Conservation (phyloP, 139 green algal genomes). For the Asterochloris sp. region DNA sequence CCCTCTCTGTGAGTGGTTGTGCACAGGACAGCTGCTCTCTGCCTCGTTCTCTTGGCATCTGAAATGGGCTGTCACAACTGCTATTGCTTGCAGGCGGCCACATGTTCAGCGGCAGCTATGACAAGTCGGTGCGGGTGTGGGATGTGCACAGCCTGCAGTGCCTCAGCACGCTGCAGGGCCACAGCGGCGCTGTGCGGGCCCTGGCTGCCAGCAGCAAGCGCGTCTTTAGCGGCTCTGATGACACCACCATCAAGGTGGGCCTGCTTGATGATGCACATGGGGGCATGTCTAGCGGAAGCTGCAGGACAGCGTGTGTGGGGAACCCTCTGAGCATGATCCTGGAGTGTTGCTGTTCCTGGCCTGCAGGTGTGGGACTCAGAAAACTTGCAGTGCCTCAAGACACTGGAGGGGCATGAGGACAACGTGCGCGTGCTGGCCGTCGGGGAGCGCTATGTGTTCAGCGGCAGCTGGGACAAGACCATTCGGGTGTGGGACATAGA, state of each 20-base stretch:
- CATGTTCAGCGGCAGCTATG: slow-evolving; percentile 86
- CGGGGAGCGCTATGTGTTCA: slow-evolving; percentile 72
- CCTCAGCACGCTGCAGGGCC: slow-evolving; percentile 49
- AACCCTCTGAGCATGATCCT: too few relatives aligned
- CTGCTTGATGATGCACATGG: too few relatives aligned
- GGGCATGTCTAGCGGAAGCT: too few relatives aligned
- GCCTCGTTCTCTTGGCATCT: too few relatives aligned
- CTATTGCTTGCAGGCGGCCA: slow-evolving; percentile 20
- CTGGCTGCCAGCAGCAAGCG: slow-evolving; percentile 53
- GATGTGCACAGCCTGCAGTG: slow-evolving; percentile 48
- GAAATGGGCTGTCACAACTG: too few relatives aligned
- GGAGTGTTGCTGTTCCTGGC: background rate
- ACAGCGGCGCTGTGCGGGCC: slow-evolving; percentile 80
- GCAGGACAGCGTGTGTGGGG: too few relatives aligned
- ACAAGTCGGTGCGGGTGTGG: slow-evolving; percentile 90
- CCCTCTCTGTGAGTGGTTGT: slow-evolving; percentile 74
- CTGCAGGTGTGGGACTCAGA: slow-evolving; percentile 75
- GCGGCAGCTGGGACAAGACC: slow-evolving; percentile 91
- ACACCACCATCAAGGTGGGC: slow-evolving; percentile 78
- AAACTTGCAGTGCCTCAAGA: slow-evolving; percentile 78
- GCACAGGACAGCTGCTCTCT: slow-evolving; percentile 19
- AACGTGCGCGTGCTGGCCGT: slow-evolving; percentile 90
- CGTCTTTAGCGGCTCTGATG: slow-evolving; percentile 88
- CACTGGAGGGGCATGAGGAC: slow-evolving; percentile 86
- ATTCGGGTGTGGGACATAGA: slow-evolving; percentile 83